Evolutionary conservation across 768 basidiomycete species (phyloP).

Genomic region (Bullera alba): DNA sequence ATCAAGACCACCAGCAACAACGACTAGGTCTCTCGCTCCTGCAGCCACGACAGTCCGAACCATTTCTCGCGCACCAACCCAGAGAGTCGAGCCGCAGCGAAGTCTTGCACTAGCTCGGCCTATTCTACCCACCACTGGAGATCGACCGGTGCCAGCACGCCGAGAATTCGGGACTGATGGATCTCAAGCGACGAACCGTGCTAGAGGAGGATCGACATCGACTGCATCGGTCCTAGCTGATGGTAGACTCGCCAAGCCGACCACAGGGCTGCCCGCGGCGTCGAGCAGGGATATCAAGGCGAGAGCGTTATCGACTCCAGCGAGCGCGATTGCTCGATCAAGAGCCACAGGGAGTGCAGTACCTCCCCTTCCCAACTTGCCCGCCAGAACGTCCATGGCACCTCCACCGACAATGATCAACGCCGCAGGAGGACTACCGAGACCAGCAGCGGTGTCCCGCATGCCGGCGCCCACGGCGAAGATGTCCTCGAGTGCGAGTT

Average conservation of each 20-base stretch:
- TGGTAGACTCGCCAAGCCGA: neutral
- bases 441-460: neutral
- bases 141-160: neutral
- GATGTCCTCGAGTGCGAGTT: constrained; percentile 1
- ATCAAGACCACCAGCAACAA: too few species aligned
- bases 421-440: neutral
- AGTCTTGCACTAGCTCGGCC: too few species aligned
- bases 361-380: neutral
- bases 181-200: neutral
- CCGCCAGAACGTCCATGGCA: neutral
- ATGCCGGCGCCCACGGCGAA: neutral
- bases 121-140: neutral
- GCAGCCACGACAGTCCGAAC: too few species aligned
- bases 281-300: neutral
- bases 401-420: neutral
- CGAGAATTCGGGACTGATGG: neutral
- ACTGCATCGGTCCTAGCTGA: neutral
- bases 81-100: too few species aligned
- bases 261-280: neutral
- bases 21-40: too few species aligned
- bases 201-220: neutral
- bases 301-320: constrained; percentile 15
- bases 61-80: too few species aligned
- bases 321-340: neutral
- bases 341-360: neutral